These are phyloP conservation scores for Monosporascus sp. DNA, from an alignment of 2,329 filamentous ascomycete genomes.

Conservation along the genomic window DNA sequence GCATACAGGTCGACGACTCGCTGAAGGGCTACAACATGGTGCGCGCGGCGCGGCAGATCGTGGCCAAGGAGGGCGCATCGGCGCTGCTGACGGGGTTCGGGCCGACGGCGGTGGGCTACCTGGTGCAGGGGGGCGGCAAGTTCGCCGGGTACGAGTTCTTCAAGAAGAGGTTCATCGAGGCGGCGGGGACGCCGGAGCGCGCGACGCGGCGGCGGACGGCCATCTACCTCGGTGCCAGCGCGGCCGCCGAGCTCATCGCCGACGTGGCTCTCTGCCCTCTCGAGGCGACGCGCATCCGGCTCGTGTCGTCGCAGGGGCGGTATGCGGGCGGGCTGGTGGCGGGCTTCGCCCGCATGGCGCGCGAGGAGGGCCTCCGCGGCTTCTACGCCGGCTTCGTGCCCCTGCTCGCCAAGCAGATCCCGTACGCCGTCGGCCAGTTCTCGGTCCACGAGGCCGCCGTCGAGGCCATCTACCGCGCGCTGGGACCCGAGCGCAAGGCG, in stretches of 20 bases:
- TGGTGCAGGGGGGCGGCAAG: constrained; percentile 85
- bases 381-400: constrained; percentile 92
- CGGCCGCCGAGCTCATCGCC: constrained; percentile 65
- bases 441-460: constrained; percentile 87
- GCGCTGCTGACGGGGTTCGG: constrained; percentile 80
- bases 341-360: constrained; percentile 70
- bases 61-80: constrained; percentile 71
- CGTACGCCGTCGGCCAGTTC: constrained; percentile 93
- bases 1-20: constrained; percentile 81
- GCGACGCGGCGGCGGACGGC: constrained; percentile 42
- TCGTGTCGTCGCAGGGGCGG: constrained; percentile 73
- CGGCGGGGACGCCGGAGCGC: constrained; percentile 49
- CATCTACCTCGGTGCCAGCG: constrained; percentile 69
- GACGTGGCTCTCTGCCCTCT: constrained; percentile 85
- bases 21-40: constrained; percentile 83
- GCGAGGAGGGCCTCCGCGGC: constrained; percentile 70
- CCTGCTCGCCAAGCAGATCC: constrained; percentile 82
- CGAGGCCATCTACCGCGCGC: constrained; percentile 64
- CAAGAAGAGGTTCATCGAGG: constrained; percentile 79
- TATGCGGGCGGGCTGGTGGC: constrained; percentile 68
- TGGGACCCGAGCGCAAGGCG: constrained; percentile 64
- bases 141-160: constrained; percentile 93
- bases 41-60: constrained; percentile 71
- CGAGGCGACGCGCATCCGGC: constrained; percentile 73
- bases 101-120: constrained; percentile 80